phyloP scores from a whole-genome alignment of 169 alveolate species.

The Miamiensis avidus region DNA sequence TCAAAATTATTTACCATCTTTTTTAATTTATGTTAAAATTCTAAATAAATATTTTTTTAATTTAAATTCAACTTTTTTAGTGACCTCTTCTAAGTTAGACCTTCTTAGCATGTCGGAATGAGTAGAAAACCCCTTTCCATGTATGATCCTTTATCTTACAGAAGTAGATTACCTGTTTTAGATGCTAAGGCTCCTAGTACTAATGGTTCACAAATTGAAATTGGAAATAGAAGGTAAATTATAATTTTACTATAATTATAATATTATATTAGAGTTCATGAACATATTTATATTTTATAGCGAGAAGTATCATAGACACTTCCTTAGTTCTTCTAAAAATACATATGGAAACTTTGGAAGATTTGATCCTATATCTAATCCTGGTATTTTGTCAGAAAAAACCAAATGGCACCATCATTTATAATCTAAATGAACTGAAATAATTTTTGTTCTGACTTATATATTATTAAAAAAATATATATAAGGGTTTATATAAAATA shows the following conservation, averaged over 20 bases:
- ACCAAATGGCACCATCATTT: slow-evolving; percentile 52
- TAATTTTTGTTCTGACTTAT: too few relatives aligned
- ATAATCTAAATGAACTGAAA: slow-evolving; percentile 45
- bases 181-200: slow-evolving; percentile 55
- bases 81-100: slow-evolving; percentile 43
- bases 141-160: slow-evolving; percentile 55
- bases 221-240: slow-evolving; percentile 58
- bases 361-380: slow-evolving; percentile 37
- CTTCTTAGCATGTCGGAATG: slow-evolving; percentile 58
- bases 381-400: slow-evolving; percentile 41
- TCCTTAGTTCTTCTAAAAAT: slow-evolving; percentile 40
- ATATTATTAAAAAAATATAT: too few relatives aligned
- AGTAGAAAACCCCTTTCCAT: slow-evolving; percentile 54
- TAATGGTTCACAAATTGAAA: slow-evolving; percentile 55
- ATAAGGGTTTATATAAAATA: too few relatives aligned
- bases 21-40: neutral
- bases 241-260: neutral
- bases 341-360: slow-evolving; percentile 43
- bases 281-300: slow-evolving; percentile 16
- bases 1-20: neutral
- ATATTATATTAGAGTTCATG: neutral
- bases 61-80: slow-evolving; percentile 2
- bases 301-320: slow-evolving; percentile 39
- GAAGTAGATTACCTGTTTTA: slow-evolving; percentile 60
- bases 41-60: neutral